Conservation (phyloP, 306 rosid genomes). For the Quercus rubra region DNA sequence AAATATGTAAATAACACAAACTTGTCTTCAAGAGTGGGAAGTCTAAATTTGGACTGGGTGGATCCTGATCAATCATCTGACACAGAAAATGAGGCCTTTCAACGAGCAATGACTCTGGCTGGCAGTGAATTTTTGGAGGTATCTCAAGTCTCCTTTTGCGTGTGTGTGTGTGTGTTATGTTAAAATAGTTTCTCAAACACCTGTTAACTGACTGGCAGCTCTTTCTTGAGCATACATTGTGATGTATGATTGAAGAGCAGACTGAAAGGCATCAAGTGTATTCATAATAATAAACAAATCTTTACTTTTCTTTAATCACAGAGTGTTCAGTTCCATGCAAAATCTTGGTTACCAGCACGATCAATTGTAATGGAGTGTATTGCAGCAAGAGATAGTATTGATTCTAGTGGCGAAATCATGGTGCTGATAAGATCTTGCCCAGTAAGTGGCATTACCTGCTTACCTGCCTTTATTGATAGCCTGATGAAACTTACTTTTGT, state of each 20-base stretch:
- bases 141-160: not conserved
- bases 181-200: not conserved
- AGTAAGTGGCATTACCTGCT: conserved; percentile 31
- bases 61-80: conserved; percentile 40
- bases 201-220: not conserved
- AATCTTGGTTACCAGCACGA: conserved; percentile 56
- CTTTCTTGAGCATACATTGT: too few species aligned
- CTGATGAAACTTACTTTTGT: not conserved
- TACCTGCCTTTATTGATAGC: not conserved
- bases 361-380: conserved; percentile 47
- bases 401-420: conserved; percentile 52
- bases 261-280: not conserved
- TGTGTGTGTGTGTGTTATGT: not conserved
- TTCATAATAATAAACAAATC: not conserved
- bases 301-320: conserved; percentile 21
- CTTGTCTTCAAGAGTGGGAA: conserved; percentile 41
- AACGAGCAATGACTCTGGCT: conserved; percentile 47
- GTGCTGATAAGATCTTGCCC: conserved; percentile 46
- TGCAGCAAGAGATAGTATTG: conserved; percentile 39
- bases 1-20: conserved; percentile 42
- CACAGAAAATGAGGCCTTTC: conserved; percentile 50
- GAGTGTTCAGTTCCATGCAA: conserved; percentile 43
- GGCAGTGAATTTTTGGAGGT: conserved; percentile 57
- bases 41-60: conserved; percentile 46
- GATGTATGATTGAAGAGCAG: not conserved